A percentile compares a stretch with the other conserved stretches of the same genome.
Conservation (phyloP, 306 rosid species). For the Biancaea sappan region DNA sequence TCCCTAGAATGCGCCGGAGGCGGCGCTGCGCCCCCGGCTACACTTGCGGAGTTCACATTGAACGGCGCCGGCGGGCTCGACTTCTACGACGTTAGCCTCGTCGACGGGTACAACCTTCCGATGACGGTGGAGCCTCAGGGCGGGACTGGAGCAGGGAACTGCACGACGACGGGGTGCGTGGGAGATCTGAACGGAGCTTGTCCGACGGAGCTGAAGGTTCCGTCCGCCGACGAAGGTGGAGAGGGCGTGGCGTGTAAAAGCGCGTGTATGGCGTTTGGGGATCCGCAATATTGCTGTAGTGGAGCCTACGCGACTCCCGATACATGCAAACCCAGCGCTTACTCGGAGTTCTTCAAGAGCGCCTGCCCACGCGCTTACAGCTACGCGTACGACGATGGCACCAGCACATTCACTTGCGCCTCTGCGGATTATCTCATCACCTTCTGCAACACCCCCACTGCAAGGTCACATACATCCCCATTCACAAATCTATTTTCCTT, state of each 20-base stretch:
- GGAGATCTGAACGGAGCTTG: constrained; percentile 68
- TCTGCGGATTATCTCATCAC: constrained; percentile 69
- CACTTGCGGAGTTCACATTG: constrained; percentile 72
- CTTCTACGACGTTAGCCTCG: constrained; percentile 91
- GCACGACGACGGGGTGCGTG: constrained; percentile 69
- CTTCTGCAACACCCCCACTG: constrained; percentile 57
- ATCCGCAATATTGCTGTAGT: constrained; percentile 77
- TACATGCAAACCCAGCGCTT: constrained; percentile 72
- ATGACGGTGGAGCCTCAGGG: constrained; percentile 62
- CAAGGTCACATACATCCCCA: too few relatives aligned
- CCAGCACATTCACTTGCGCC: constrained; percentile 89
- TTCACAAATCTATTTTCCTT: too few relatives aligned
- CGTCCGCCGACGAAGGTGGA: constrained; percentile 16
- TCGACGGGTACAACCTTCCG: constrained; percentile 87
- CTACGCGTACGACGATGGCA: constrained; percentile 85
- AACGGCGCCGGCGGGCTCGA: constrained; percentile 74
- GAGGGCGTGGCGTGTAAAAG: constrained; percentile 81
- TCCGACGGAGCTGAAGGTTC: constrained; percentile 69
- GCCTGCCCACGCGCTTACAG: constrained; percentile 90
- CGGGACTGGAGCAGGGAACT: constrained; percentile 55
- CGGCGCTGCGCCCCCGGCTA: constrained; percentile 66
- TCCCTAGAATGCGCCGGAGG: constrained; percentile 58
- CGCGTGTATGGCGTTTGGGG: constrained; percentile 90
- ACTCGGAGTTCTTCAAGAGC: constrained; percentile 67
- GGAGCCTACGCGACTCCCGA: constrained; percentile 69